A percentile compares a stretch with the other conserved stretches of the same genome.
phyloP scores from a whole-genome alignment of 352 stramenopile genomes.

The Peronospora belbahrii region DNA sequence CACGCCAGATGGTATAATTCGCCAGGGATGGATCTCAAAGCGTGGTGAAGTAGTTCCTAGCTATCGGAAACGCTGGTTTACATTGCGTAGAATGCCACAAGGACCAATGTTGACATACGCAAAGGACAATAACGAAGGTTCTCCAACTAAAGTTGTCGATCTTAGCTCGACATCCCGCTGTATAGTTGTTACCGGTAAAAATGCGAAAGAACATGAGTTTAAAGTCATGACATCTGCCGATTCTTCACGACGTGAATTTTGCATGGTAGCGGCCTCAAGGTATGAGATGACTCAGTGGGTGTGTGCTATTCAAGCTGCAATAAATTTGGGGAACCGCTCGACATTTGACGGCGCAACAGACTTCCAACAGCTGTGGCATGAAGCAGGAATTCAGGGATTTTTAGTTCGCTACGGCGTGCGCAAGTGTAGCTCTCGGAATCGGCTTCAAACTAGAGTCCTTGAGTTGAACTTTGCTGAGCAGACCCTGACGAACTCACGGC shows the following conservation, averaged over 20 bases:
- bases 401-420: constrained; percentile 76
- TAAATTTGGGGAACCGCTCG: constrained; percentile 70
- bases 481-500: constrained; percentile 69
- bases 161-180: constrained; percentile 73
- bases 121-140: constrained; percentile 47
- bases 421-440: constrained; percentile 70
- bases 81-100: constrained; percentile 61
- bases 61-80: constrained; percentile 81
- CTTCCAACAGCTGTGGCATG: constrained; percentile 72
- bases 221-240: constrained; percentile 71
- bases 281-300: constrained; percentile 84
- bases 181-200: constrained; percentile 44
- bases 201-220: constrained; percentile 65
- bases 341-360: constrained; percentile 62
- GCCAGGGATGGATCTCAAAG: constrained; percentile 77
- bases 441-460: constrained; percentile 75
- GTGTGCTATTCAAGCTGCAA: constrained; percentile 69
- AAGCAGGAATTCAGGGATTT: constrained; percentile 72
- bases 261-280: constrained; percentile 50
- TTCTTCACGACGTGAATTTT: constrained; percentile 53
- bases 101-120: constrained; percentile 73
- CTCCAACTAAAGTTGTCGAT: constrained; percentile 58
- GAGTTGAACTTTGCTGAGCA: constrained; percentile 85
- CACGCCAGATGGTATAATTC: constrained; percentile 28
- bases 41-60: constrained; percentile 64